Conservation (phyloP, 2,329 filamentous ascomycete genomes). For the Ustilaginoidea virens region DNA sequence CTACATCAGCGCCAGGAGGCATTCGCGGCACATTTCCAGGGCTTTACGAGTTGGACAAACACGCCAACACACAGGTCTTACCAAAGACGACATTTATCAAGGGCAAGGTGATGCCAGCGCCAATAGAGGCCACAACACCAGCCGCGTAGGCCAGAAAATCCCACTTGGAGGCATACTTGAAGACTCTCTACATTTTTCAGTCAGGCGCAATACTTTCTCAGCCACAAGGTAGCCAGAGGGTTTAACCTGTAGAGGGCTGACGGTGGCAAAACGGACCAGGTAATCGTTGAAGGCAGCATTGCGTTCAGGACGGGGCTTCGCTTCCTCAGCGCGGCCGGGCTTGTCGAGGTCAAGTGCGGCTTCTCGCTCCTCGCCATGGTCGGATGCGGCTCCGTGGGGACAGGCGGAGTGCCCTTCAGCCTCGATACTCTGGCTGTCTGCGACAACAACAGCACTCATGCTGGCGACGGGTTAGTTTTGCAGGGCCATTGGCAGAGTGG, state of each 20-base stretch:
- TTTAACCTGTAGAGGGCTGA: too few species aligned
- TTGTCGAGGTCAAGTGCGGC: not conserved
- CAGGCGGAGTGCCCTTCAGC: not conserved
- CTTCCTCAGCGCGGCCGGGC: not conserved
- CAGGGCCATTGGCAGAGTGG: too few species aligned
- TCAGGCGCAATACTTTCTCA: not conserved
- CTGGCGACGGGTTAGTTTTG: not conserved
- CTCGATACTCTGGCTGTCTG: not conserved
- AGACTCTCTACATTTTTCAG: conserved; percentile 26
- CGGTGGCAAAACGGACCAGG: conserved; percentile 14
- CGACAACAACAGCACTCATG: not conserved
- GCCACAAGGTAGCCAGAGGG: too few species aligned
- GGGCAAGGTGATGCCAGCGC: conserved; percentile 38
- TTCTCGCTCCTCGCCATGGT: conserved; percentile 1
- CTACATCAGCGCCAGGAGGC: too few species aligned
- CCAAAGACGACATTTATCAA: conserved; percentile 46
- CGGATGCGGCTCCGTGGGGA: not conserved
- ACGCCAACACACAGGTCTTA: too few species aligned
- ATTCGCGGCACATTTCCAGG: too few species aligned
- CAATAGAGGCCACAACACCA: conserved; percentile 32
- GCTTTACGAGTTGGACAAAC: too few species aligned
- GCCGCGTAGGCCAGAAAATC: conserved; percentile 32
- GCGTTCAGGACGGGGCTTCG: conserved; percentile 14
- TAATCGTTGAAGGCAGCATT: conserved; percentile 31
- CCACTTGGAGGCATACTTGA: conserved; percentile 36